phyloP scores from a whole-genome alignment of 2,329 filamentous ascomycete genomes.

The Dothideomycetes sp. region DNA sequence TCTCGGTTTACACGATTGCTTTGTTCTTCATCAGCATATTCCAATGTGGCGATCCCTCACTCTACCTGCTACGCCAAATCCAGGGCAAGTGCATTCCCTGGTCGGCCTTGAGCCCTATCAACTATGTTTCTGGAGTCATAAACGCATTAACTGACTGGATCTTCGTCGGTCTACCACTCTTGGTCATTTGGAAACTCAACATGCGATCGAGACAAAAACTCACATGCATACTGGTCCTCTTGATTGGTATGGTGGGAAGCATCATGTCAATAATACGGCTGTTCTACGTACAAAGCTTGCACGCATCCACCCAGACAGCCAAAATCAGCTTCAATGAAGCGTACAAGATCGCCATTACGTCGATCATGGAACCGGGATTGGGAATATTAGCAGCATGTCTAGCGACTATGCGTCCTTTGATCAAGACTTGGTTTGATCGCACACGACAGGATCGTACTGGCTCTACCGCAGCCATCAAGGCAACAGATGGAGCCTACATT shows the following conservation, averaged over 20 bases:
- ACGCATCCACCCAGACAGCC: conserved; percentile 12
- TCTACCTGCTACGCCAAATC: conserved; percentile 18
- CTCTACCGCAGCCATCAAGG: no score
- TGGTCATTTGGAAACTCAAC: conserved; percentile 32
- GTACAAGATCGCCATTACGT: conserved; percentile 19
- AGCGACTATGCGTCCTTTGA: conserved; percentile 26
- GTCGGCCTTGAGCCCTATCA: conserved; percentile 19
- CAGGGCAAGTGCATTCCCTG: conserved; percentile 18
- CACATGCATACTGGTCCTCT: conserved; percentile 32
- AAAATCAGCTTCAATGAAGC: background rate
- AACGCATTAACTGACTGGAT: conserved; percentile 30
- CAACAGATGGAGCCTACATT: no score
- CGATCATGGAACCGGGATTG: conserved; percentile 27
- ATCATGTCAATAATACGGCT: conserved; percentile 21
- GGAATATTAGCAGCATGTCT: conserved; percentile 27
- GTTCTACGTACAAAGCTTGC: conserved; percentile 20
- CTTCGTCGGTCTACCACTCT: conserved; percentile 31
- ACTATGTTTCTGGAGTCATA: conserved; percentile 22
- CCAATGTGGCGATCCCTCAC: conserved; percentile 22
- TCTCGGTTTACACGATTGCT: conserved; percentile 27
- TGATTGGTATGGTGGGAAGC: conserved; percentile 27
- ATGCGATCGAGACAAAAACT: conserved; percentile 33
- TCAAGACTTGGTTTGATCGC: conserved; percentile 18
- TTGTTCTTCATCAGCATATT: conserved; percentile 27
- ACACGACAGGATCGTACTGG: no score